A percentile compares a stretch with the other conserved stretches of the same genome.
Evolutionary conservation across 2,329 filamentous ascomycete species (phyloP).

Genomic region (Talaromyces rugulosus): DNA sequence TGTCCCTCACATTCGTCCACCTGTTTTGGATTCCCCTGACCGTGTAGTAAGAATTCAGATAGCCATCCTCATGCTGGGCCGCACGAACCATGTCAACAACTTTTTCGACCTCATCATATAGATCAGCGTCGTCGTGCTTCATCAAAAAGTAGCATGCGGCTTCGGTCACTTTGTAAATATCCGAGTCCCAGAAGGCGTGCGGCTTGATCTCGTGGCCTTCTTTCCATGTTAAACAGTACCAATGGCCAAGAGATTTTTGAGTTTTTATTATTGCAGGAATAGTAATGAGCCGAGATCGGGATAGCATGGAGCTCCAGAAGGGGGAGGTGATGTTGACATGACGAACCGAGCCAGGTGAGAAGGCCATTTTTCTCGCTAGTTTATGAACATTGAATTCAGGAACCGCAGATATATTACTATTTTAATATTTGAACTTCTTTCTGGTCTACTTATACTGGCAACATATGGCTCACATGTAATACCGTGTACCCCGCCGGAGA

Average conservation of each 20-base stretch:
- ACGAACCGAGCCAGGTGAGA: conserved; percentile 9
- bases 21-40: conserved; percentile 54
- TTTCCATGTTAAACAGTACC: conserved; percentile 20
- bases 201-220: conserved; percentile 34
- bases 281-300: conserved; percentile 15
- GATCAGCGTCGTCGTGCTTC: conserved; percentile 35
- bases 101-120: conserved; percentile 51
- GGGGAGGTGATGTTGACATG: conserved; percentile 16
- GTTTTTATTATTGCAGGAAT: conserved; percentile 19
- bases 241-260: conserved; percentile 15
- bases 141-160: conserved; percentile 55
- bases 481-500: not conserved
- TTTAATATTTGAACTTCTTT: not conserved
- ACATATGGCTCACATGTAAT: not conserved
- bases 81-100: conserved; percentile 55
- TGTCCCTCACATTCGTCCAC: conserved; percentile 57
- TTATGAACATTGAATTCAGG: too few relatives aligned
- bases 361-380: not conserved
- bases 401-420: not conserved
- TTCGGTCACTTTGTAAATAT: conserved; percentile 60
- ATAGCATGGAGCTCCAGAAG: conserved; percentile 18
- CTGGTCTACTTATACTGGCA: not conserved
- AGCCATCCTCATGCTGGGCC: conserved; percentile 58
- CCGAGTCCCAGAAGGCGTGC: conserved; percentile 58
- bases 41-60: conserved; percentile 61